Base-by-base conservation (phyloP, 331 rosid species). In the Quercus phellos region DNA sequence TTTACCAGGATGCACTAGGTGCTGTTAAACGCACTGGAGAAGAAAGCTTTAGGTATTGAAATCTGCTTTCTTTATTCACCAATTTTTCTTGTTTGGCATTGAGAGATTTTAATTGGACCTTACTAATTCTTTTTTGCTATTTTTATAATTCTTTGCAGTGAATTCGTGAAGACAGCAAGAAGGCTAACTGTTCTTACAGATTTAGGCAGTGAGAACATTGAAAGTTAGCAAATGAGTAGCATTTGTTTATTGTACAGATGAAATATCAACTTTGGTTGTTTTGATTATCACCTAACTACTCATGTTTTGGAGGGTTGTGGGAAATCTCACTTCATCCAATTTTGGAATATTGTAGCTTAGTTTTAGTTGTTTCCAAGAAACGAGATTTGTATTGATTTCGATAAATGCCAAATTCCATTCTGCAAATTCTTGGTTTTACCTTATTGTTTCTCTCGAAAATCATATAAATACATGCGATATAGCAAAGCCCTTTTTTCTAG, bases 131-230 rank as follows among this genome's bases (percentile, higher is more conserved):
- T 42, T 34, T 2, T 9, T 13, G 2, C 22, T 35, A 1, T 35
- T 35, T 53, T 38, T 68, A 46, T 22, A 58, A 26, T 77, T 71
- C 74, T 68, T 83, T 78, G 77, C 91, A 82, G 87, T 68, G 84
- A 82, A 75, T 88, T 89, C 84, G 84, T 85, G 89, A 89, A 79
- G 96, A 85, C 88, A 34, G 89, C 88, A 18, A 80, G 84, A 74
- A 81, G 86, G 83, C 89, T 87, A 88, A 82, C 85, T 42, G 38
- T 81, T 80, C 60, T 68, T 77, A 12, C 79, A 72, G 74, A 68
- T 81, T 77, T 85, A 76, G 79, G 79, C 78, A 78, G 81, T 22
- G 64, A 71, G 60, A 63, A 79, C 78, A 4, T 70, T 61, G 84
- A 72, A 73, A 19, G 46, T 50, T 80, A 77, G 81, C 22, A 38